These are phyloP conservation scores for Jatropha curcas DNA, from an alignment of 345 rosid genomes.

Conservation along the genomic window DNA sequence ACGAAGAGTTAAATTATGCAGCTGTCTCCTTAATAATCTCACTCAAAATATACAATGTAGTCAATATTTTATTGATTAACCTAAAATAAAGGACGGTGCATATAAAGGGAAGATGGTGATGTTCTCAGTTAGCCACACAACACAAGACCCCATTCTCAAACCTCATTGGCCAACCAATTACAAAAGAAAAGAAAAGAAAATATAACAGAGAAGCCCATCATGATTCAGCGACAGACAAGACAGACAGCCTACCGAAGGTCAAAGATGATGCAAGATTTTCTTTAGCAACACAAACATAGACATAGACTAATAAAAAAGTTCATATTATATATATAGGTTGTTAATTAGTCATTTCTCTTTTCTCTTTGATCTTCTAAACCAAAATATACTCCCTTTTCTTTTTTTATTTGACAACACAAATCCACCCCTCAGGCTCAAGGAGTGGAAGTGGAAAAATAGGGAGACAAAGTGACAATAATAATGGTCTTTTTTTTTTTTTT, in stretches of 20 bases:
- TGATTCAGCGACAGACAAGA: conserved; percentile 23
- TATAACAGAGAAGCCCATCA: not conserved
- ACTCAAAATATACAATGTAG: too few species aligned
- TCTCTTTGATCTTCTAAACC: conserved; percentile 23
- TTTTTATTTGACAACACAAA: conserved; percentile 44
- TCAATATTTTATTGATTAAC: too few species aligned
- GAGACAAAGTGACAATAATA: conserved; percentile 12
- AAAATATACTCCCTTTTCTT: conserved; percentile 20
- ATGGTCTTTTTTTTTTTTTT: not conserved
- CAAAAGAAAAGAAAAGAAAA: conserved; percentile 14
- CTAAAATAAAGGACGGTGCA: too few species aligned
- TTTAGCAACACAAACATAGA: conserved; percentile 12
- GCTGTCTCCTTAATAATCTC: too few species aligned
- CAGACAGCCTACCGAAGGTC: conserved; percentile 30
- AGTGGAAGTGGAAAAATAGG: conserved; percentile 34
- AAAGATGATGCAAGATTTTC: conserved; percentile 39
- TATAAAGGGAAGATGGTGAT: too few species aligned
- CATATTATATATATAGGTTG: conserved; percentile 11
- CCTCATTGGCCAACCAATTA: conserved; percentile 34
- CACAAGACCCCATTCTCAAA: too few species aligned
- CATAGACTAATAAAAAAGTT: conserved; percentile 8
- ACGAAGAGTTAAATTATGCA: too few species aligned
- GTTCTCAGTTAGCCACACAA: too few species aligned
- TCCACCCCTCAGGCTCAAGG: conserved; percentile 24
- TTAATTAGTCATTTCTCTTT: conserved; percentile 14